Percentiles rank a stretch among this genome's conserved stretches.
These are phyloP conservation scores for Termitomyces sp. DNA, from an alignment of 768 basidiomycete species.

Conservation along the genomic window DNA sequence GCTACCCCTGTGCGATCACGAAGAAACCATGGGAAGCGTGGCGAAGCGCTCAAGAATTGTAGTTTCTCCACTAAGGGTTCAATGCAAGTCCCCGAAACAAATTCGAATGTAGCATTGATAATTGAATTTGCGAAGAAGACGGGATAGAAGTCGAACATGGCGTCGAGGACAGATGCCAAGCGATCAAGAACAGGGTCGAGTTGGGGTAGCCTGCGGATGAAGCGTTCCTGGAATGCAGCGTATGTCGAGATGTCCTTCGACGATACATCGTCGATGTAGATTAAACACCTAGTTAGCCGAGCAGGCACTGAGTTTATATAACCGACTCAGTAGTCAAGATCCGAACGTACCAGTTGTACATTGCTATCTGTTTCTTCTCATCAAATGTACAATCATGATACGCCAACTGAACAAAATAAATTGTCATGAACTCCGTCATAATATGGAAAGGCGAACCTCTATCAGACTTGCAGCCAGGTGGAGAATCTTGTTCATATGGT, in stretches of 20 bases:
- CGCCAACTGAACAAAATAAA: conserved; percentile 8
- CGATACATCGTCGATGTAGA: conserved; percentile 17
- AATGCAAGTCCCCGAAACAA: conserved; percentile 13
- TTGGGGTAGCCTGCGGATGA: conserved; percentile 13
- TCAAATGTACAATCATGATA: conserved; percentile 14
- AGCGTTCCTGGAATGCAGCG: conserved; percentile 13
- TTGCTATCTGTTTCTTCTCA: conserved; percentile 13
- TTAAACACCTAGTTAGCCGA: conserved; percentile 12
- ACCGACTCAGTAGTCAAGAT: no score
- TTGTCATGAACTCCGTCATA: not conserved
- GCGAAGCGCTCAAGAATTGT: not conserved
- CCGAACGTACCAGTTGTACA: conserved; percentile 16
- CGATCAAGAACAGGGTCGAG: conserved; percentile 14
- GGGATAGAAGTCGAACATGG: conserved; percentile 15
- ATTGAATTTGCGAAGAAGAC: conserved; percentile 14
- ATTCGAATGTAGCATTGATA: conserved; percentile 14
- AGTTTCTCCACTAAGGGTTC: conserved; percentile 11
- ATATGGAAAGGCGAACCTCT: conserved; percentile 3
- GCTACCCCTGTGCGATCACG: conserved; percentile 15
- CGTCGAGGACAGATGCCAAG: conserved; percentile 7
- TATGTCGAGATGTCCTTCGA: conserved; percentile 5
- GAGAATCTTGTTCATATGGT: conserved; percentile 2
- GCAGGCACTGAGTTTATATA: not conserved
- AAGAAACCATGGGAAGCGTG: conserved; percentile 17
- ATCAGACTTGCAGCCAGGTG: conserved; percentile 11